Percentiles rank a stretch among this genome's conserved stretches.
These are phyloP conservation scores for Cenchrus fungigraminus DNA, from an alignment of 176 grass and related monocot genomes.

Conservation along the genomic window DNA sequence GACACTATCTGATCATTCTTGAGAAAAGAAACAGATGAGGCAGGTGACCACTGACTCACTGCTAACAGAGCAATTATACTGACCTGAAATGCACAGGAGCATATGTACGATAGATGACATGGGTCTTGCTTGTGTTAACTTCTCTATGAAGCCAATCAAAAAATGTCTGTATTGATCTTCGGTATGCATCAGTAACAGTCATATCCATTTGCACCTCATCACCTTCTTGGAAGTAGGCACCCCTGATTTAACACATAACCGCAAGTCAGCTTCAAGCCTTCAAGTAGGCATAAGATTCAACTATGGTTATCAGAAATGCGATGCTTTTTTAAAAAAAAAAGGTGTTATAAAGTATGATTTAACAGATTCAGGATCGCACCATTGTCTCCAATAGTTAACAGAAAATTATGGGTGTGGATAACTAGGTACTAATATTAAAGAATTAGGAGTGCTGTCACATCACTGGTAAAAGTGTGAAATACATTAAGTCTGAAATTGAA, in stretches of 20 bases:
- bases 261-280: not conserved
- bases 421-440: not conserved
- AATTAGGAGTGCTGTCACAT: not conserved
- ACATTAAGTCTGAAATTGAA: not conserved
- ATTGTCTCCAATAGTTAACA: not conserved
- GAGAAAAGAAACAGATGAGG: not conserved
- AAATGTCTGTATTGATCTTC: slow-evolving; percentile 69
- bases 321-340: not conserved
- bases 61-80: slow-evolving; percentile 20
- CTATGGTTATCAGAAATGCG: not conserved
- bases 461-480: not conserved
- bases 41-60: not conserved
- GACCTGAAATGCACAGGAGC: slow-evolving; percentile 96
- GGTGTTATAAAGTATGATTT: not conserved
- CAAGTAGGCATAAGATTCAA: not conserved
- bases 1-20: not conserved
- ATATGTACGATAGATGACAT: slow-evolving; percentile 87
- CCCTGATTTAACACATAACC: slow-evolving; percentile 56
- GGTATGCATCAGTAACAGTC: slow-evolving; percentile 66
- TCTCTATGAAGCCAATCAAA: slow-evolving; percentile 74
- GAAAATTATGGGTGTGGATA: not conserved
- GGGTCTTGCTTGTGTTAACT: slow-evolving; percentile 79
- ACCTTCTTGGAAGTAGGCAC: slow-evolving; percentile 82
- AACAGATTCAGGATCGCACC: not conserved
- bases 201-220: slow-evolving; percentile 81